A percentile compares a stretch with the other conserved stretches of the same genome.
phyloP scores from a whole-genome alignment of 495 filamentous ascomycete genomes.

The Cenococcum geophilum region DNA sequence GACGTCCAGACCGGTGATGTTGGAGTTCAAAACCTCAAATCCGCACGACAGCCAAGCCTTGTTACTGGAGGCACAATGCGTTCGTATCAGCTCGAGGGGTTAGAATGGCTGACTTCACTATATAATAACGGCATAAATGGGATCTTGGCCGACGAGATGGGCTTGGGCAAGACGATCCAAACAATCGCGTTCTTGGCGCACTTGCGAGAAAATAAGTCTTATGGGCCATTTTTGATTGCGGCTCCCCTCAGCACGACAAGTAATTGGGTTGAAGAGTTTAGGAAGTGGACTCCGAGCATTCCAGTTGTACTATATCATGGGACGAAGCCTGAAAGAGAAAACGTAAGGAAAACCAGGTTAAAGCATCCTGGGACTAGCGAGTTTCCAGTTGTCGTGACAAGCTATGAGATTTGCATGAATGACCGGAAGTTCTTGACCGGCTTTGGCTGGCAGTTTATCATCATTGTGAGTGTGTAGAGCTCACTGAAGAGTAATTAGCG shows the following conservation, averaged over 20 bases:
- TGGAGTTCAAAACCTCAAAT: constrained; percentile 68
- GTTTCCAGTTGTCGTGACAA: constrained; percentile 89
- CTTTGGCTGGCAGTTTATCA: constrained; percentile 93
- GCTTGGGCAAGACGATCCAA: constrained; percentile 91
- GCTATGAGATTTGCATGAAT: constrained; percentile 90
- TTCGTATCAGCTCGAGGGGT: constrained; percentile 85
- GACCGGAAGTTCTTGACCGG: constrained; percentile 72
- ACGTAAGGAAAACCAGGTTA: constrained; percentile 61
- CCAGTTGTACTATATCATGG: constrained; percentile 89
- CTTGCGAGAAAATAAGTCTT: constrained; percentile 74
- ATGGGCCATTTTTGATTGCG: constrained; percentile 84
- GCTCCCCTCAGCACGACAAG: constrained; percentile 86
- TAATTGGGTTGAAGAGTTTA: constrained; percentile 96
- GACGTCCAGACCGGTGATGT: constrained; percentile 56
- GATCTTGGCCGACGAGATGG: constrained; percentile 97
- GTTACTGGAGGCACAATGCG: constrained; percentile 88
- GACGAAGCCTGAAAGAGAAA: constrained; percentile 60
- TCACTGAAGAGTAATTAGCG: background rate
- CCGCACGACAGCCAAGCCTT: constrained; percentile 77
- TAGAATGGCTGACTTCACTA: constrained; percentile 81
- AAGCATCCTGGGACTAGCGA: constrained; percentile 55
- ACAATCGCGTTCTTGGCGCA: constrained; percentile 87
- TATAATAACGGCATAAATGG: constrained; percentile 94
- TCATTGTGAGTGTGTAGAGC: constrained; percentile 58
- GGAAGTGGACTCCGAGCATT: constrained; percentile 78